Evolutionary conservation across 345 rosid genomes (phyloP).

Genomic region (Eucalyptus marginata): DNA sequence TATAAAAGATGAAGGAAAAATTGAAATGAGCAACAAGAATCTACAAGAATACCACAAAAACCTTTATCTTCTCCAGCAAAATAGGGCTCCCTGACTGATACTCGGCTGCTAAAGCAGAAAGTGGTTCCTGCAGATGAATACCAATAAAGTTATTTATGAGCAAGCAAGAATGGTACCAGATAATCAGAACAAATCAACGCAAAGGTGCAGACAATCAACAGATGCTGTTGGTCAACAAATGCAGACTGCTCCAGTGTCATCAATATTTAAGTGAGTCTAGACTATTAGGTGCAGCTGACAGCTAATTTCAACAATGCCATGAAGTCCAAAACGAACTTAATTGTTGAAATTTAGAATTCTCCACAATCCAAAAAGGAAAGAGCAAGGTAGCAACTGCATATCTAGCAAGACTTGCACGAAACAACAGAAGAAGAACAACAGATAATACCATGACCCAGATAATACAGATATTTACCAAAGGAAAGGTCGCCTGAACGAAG

Average conservation of each 20-base stretch:
- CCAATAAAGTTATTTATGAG: not conserved
- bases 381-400: not conserved
- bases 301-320: not conserved
- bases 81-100: conserved; percentile 85
- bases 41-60: not conserved
- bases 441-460: not conserved
- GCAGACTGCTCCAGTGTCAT: not conserved
- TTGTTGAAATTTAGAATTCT: not conserved
- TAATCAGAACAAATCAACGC: not conserved
- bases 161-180: not conserved
- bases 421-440: not conserved
- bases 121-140: conserved; percentile 53
- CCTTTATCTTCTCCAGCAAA: conserved; percentile 92
- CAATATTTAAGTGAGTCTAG: not conserved
- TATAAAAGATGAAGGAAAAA: not conserved
- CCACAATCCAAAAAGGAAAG: not conserved
- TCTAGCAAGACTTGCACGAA: not conserved
- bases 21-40: not conserved
- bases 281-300: not conserved
- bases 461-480: not conserved
- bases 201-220: not conserved
- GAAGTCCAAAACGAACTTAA: not conserved
- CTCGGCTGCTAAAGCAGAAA: conserved; percentile 74
- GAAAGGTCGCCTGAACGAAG: not conserved
- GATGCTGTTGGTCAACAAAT: not conserved